Evolutionary conservation across 306 rosid genomes (phyloP), one percentile per base, ranked within the genome.

Genomic region (Fagus crenata): DNA sequence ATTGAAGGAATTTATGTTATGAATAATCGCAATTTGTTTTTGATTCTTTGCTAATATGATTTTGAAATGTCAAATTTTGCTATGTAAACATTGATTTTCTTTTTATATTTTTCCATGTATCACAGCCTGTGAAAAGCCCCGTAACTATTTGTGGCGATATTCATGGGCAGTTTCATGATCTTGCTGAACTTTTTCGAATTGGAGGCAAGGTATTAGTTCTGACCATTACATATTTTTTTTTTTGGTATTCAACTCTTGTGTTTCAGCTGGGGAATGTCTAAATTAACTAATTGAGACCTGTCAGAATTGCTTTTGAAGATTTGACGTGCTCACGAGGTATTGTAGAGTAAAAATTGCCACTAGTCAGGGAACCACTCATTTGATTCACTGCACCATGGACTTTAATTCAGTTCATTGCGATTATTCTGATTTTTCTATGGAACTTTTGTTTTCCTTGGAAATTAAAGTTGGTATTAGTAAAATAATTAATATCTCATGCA

Each of bases 61-160:
- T 71, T 68, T 77, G 53, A 55, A 35, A 74, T 61, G 49, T 53
- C 54, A n/a, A 35, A 68, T 73, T 69, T 54, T 51, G 56, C 53
- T 56, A 77, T 14, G 78, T 71, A 73, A 67, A 56, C 35, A 74
- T 78, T 84, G 74, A 85, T 75, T 72, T 7, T 33, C 13, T 64
- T 51, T 69, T 77, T 71, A 18, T 67, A 40, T 80, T 37, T 71
- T 65, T 80, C 71, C 41, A 22, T 87, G 78, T 83, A 51, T 75
- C 49, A 49, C 96, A 95, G 99, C 99, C 99, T 79, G 99, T 95
- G 86, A 90, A 89, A 87, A 95, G 99, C 89, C 99, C 99, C 0
- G 99, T 95, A 84, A 95, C 99, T 76, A 92, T 95, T 72, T 95
- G 99, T 82, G 99, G 99, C 1, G 99, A 95, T 88, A 95, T 95